A percentile compares a stretch with the other conserved stretches of the same genome.
Evolutionary conservation across 1,284 basidiomycete species (phyloP).

Genomic region (Cystobasidiaceae sp.): DNA sequence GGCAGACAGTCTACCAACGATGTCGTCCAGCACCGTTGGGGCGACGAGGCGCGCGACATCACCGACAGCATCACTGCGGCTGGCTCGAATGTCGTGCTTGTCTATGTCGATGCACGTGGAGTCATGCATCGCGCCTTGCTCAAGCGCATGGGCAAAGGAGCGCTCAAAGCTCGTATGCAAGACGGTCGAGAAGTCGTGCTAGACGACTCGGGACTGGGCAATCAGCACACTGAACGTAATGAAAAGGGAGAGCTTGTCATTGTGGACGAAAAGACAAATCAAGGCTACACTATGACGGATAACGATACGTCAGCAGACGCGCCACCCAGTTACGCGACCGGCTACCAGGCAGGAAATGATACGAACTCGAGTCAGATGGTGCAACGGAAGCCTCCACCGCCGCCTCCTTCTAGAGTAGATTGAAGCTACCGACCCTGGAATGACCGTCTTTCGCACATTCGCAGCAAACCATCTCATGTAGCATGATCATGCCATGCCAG

Average conservation of each 20-base stretch:
- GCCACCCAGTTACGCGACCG: not conserved
- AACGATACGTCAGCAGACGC: not conserved
- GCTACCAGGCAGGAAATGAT: not conserved
- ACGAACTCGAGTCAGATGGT: not conserved
- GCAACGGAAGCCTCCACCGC: not conserved
- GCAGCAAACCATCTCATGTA: not conserved
- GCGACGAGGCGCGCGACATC: constrained; percentile 43
- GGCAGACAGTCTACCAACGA: constrained; percentile 42
- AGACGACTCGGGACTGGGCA: constrained; percentile 18
- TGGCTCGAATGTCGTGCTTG: constrained; percentile 42
- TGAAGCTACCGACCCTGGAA: too few species aligned
- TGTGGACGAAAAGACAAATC: constrained; percentile 8
- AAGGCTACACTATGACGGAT: constrained; percentile 1
- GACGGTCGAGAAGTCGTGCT: constrained; percentile 32
- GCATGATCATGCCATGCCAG: not conserved
- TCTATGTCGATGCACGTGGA: constrained; percentile 45
- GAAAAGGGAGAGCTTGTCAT: constrained; percentile 24
- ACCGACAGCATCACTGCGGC: constrained; percentile 41
- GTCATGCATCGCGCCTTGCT: constrained; percentile 43
- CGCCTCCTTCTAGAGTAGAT: too few species aligned
- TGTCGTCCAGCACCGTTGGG: constrained; percentile 46
- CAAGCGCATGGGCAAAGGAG: constrained; percentile 43
- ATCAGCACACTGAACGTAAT: constrained; percentile 29
- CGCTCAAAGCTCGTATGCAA: constrained; percentile 39
- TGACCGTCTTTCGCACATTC: too few species aligned